Evolutionary conservation across 352 stramenopile species (phyloP).

Genomic region (Phytophthora hybrid): DNA sequence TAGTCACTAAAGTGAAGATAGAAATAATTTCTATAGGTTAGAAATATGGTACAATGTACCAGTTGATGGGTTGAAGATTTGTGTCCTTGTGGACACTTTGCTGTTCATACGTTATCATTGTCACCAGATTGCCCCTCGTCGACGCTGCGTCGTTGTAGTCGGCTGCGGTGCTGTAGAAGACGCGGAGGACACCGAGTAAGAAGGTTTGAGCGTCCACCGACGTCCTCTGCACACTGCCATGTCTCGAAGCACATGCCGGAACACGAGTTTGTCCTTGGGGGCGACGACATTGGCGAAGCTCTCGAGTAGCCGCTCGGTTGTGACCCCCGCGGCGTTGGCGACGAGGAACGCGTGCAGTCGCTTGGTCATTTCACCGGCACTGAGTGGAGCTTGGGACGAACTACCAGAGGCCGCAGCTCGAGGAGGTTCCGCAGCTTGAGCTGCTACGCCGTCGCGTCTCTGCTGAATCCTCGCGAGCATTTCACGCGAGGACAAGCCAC

Average conservation of each 20-base stretch:
- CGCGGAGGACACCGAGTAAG: constrained; percentile 42
- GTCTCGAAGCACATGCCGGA: constrained; percentile 84
- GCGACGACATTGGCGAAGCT: constrained; percentile 87
- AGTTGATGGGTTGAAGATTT: background rate
- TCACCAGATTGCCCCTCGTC: background rate
- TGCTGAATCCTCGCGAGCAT: constrained; percentile 74
- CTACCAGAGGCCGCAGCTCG: constrained; percentile 1
- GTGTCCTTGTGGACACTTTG: background rate
- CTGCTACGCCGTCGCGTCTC: constrained; percentile 36
- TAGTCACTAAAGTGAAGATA: no score
- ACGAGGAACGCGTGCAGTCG: constrained; percentile 88
- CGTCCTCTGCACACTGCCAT: constrained; percentile 78
- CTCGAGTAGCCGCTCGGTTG: constrained; percentile 91
- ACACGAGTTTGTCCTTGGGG: constrained; percentile 90
- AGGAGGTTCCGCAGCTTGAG: constrained; percentile 13
- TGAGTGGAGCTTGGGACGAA: constrained; percentile 26
- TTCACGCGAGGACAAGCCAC: constrained; percentile 61
- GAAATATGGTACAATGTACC: background rate
- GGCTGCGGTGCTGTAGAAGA: background rate
- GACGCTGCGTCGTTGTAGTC: background rate
- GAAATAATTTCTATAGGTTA: background rate
- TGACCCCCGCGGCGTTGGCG: constrained; percentile 61
- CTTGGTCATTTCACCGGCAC: constrained; percentile 66
- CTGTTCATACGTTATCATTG: background rate
- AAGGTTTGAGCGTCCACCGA: constrained; percentile 78